Percentiles rank a stretch among this genome's conserved stretches.
These are phyloP conservation scores for Trichoderma gamsii DNA, from an alignment of 495 filamentous ascomycete genomes.

Conservation along the genomic window DNA sequence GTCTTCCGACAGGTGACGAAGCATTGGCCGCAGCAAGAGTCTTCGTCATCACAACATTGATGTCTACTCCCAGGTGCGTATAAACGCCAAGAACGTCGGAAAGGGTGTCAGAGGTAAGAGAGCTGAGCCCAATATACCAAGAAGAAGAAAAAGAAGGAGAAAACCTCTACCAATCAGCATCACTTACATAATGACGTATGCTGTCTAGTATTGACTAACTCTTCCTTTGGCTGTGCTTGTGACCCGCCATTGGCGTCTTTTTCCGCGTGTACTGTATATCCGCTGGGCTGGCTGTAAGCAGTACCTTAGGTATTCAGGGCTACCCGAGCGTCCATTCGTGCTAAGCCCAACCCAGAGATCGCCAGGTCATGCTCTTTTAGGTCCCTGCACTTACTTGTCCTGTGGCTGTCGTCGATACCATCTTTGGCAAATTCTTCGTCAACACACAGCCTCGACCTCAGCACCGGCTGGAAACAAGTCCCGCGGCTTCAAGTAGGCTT, in stretches of 20 bases:
- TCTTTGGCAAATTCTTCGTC: neutral
- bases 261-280: too few relatives aligned
- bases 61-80: too few relatives aligned
- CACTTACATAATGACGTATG: neutral
- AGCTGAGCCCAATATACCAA: too few relatives aligned
- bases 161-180: too few relatives aligned
- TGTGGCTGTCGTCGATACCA: too few relatives aligned
- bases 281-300: too few relatives aligned
- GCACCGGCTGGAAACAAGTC: neutral
- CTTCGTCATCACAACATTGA: too few relatives aligned
- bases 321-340: neutral
- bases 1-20: neutral
- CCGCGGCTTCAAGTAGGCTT: neutral
- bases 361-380: neutral
- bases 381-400: neutral
- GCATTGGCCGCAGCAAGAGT: neutral
- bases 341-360: neutral
- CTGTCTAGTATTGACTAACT: too few relatives aligned
- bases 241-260: neutral
- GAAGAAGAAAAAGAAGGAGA: too few relatives aligned
- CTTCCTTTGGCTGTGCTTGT: neutral
- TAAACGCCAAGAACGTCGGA: too few relatives aligned
- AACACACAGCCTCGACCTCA: neutral
- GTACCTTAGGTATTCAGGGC: too few relatives aligned
- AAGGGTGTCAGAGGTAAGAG: too few relatives aligned